Base-by-base conservation (phyloP, 1,284 basidiomycete species). In the Schizophyllum commune region DNA sequence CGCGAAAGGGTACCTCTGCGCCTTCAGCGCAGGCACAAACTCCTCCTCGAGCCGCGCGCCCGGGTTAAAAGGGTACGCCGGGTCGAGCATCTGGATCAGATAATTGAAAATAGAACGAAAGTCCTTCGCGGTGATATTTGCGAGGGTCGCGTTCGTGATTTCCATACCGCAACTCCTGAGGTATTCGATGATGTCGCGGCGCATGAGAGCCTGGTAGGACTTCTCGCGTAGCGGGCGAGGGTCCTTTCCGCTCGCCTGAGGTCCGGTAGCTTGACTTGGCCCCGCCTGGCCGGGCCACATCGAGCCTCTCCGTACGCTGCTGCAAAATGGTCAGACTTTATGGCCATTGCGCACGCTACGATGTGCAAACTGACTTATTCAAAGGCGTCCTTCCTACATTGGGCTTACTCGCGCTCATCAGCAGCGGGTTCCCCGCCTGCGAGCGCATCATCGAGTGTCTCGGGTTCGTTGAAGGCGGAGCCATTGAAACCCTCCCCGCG, bases 31-130 rank as follows among this genome's bases (percentile, higher is more conserved):
- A 7, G 82, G 80, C 13, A 91, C 78, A 68, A 92, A 88, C 65
- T 94, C 90, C 55, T 94, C 92, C 65, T 95, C 93, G 63, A 92
- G 87, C 55, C 83, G 84, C 63, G 74, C 76, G 63, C 78, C 79
- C 58, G 77, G 69, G 63, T 80, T 79, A 59, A 89, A 79, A 3
- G 80, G 77, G 71, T 86, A 86, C 59, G 75, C 77, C 1, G 88
- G 85, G 67, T 94, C 92, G 6, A 95, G 72, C 8, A 82, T 78
- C n/a, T 78, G 74, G n/a, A 92, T 78, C 13, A 96, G 78, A 66
- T 86, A 86, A 57, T 89, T 83, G 68, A 95, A 92, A 51, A 96
- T 89, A 0, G 80, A 76, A 55, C 91, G 85, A 68, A 91, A 95
- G 64, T 94, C 91, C 67, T 92, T 91, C 6, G 83, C 86, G 4